Evolutionary conservation across 106 monocot species (phyloP).

Genomic region (Iris macrosiphon): DNA sequence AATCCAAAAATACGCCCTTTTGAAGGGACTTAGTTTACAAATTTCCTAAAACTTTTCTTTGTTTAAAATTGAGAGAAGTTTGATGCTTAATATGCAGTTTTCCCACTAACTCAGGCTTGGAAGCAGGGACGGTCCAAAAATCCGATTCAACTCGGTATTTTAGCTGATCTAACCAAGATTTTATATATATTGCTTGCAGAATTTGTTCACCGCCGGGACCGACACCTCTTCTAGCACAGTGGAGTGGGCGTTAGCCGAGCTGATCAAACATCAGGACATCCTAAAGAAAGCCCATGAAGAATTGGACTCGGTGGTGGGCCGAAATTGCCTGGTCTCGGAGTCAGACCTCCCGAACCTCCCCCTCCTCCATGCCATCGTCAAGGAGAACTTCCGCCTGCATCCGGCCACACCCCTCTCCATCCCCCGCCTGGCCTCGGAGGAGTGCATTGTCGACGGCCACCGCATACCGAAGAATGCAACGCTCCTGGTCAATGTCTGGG

Average conservation of each 20-base stretch:
- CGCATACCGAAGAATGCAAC: conserved; percentile 12
- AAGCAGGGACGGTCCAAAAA: too few species aligned
- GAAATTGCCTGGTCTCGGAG: conserved; percentile 17
- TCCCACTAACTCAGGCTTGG: too few species aligned
- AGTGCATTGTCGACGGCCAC: conserved; percentile 20
- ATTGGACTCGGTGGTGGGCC: conserved; percentile 25
- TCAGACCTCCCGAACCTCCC: conserved; percentile 21
- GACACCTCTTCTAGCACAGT: conserved; percentile 27
- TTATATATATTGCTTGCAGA: too few species aligned
- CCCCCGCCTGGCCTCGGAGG: conserved; percentile 15
- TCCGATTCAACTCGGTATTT: too few species aligned
- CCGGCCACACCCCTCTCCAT: conserved; percentile 26
- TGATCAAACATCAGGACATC: conserved; percentile 22
- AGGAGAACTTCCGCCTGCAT: conserved; percentile 29
- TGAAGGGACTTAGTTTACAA: too few species aligned
- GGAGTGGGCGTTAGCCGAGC: conserved; percentile 24
- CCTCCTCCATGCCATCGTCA: conserved; percentile 14
- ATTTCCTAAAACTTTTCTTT: too few species aligned
- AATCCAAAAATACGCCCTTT: too few species aligned
- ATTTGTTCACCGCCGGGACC: conserved; percentile 29
- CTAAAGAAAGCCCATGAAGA: conserved; percentile 21
- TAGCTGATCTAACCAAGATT: too few species aligned
- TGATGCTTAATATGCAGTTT: too few species aligned
- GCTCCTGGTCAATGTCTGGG: conserved; percentile 24
- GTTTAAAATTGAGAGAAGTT: too few species aligned